Evolutionary conservation across 2,329 filamentous ascomycete genomes (phyloP).

Genomic region (Sphaerulina musiva): DNA sequence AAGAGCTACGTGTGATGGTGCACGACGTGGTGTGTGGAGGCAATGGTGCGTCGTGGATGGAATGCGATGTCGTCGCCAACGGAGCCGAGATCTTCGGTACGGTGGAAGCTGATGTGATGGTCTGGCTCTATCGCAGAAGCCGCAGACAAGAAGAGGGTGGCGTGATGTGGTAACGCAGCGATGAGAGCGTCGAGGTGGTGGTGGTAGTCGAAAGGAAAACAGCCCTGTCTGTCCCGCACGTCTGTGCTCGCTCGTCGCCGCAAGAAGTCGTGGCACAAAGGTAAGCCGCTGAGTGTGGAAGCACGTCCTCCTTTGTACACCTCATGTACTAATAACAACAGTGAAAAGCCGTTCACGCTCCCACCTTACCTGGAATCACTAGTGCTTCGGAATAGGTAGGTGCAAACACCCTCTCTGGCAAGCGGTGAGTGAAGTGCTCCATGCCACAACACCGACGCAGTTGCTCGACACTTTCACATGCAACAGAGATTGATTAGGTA

Average conservation of each 20-base stretch:
- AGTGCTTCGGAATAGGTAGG: too few species aligned
- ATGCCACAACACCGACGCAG: neutral
- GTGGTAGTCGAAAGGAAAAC: neutral
- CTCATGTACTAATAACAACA: neutral
- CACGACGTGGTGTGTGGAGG: slow-evolving; percentile 17
- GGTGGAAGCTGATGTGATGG: neutral
- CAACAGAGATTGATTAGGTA: slow-evolving; percentile 2
- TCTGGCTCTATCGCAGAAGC: neutral
- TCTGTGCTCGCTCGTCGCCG: neutral
- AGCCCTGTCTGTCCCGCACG: neutral
- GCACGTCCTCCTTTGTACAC: too few species aligned
- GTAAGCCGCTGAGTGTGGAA: neutral
- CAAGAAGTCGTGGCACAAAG: neutral
- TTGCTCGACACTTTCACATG: slow-evolving; percentile 5
- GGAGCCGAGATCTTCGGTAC: slow-evolving; percentile 3
- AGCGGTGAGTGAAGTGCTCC: neutral
- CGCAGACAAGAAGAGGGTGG: slow-evolving; percentile 1
- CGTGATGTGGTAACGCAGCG: neutral
- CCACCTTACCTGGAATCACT: too few species aligned
- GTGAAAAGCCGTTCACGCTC: too few species aligned
- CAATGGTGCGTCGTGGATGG: neutral
- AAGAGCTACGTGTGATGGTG: slow-evolving; percentile 18
- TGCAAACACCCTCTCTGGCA: too few species aligned
- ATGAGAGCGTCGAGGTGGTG: too few species aligned
- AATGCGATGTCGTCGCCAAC: slow-evolving; percentile 1